Evolutionary conservation across 2,329 filamentous ascomycete species (phyloP), one percentile per base, ranked within the genome.

Genomic region (Pestalotiopsis sp.): DNA sequence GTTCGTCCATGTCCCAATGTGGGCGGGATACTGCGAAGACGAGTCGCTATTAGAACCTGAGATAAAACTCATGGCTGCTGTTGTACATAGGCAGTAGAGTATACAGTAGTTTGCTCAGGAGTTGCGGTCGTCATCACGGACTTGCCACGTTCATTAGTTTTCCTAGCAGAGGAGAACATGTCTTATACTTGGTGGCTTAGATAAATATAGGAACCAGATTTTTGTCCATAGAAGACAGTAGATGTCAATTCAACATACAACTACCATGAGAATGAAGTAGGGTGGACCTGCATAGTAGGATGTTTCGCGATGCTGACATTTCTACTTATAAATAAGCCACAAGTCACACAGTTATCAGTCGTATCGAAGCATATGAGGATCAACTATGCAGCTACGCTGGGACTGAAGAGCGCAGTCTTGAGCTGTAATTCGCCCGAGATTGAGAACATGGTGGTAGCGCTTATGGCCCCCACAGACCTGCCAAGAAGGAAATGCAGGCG

Each of bases 1-100:
- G 25, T 72, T 70, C 14, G 55, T 71, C 71, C 71, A 72, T n/a
- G 45, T n/a, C 6, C 45, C 45, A n/a, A 52, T 52, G 6, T 52
- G 17, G 7, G 45, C 45, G 2, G 45, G 45, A 52, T 52, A 45
- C 14, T 45, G 41, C 41, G 20, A 52, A 3, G 17, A 9, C 20
- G 45, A 52, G 17, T 52, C n/a, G 7, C 45, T n/a, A n/a, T 9
- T 23, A 1, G 45, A 52, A 23, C 45, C 45, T 7, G 45, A 52
- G 45, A n/a, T 52, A 11, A 45, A 45, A 45, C 20, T 9, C 45
- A 52, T 52, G 17, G 45, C 41, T 45, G 13, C 4, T 45, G 41
- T 45, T n/a, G 13, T 14, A 45, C 13, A n/a, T n/a, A 14, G 13
- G 41, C 14, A n/a, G 41, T 45, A 3, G 41, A 45, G 41, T n/a